Conservation (phyloP, 2,329 filamentous ascomycete species). For the Xylaria sp. region DNA sequence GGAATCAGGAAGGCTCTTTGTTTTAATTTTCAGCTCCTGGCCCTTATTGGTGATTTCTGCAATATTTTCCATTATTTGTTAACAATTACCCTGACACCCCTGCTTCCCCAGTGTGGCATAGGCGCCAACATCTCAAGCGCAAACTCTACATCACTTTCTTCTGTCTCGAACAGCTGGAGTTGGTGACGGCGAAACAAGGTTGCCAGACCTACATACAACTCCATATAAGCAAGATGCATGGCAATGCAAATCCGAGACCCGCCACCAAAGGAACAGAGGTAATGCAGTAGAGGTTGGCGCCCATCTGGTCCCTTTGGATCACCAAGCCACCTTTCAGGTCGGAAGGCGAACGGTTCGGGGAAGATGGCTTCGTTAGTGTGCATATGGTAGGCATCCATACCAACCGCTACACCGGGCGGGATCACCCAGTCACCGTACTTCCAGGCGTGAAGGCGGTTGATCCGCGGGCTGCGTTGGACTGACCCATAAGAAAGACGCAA, state of each 20-base stretch:
- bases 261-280: neutral
- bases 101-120: conserved; percentile 2
- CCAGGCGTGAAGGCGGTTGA: neutral
- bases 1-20: too few relatives aligned
- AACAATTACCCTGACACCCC: neutral
- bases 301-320: neutral
- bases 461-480: neutral
- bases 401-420: neutral
- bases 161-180: neutral
- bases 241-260: neutral
- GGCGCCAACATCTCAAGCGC: neutral
- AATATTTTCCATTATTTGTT: too few relatives aligned
- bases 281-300: neutral
- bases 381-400: conserved; percentile 9
- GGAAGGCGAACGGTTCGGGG: neutral
- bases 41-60: too few relatives aligned
- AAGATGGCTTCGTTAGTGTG: neutral
- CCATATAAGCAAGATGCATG: neutral
- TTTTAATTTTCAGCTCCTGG: too few relatives aligned
- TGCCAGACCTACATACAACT: neutral
- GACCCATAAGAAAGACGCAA: neutral
- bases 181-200: neutral
- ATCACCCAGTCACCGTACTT: neutral
- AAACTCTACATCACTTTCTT: neutral
- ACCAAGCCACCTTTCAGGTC: neutral